Evolutionary conservation across 2,329 filamentous ascomycete species (phyloP).

Genomic region (Paracamarosporium sp.): DNA sequence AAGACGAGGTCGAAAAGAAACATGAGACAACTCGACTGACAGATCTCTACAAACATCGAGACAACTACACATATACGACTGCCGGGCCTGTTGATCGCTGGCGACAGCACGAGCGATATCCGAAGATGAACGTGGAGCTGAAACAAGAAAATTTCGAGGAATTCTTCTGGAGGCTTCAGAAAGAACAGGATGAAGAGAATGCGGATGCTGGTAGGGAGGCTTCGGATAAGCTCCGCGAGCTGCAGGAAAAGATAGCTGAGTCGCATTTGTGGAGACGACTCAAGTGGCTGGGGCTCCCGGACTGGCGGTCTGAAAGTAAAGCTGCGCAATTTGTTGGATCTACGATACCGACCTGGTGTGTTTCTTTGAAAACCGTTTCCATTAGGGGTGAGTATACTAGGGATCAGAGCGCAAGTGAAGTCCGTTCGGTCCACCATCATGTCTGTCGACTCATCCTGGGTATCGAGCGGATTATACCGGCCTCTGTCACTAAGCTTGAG

Average conservation of each 20-base stretch:
- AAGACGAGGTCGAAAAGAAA: too few relatives aligned
- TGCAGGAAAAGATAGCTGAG: neutral
- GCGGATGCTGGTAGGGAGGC: neutral
- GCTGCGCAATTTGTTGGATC: constrained; percentile 2
- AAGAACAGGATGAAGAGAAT: neutral
- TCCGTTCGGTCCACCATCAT: constrained; percentile 13
- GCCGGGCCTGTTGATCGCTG: neutral
- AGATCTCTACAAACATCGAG: neutral
- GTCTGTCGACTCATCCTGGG: constrained; percentile 20
- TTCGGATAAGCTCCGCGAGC: neutral
- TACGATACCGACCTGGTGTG: constrained; percentile 7
- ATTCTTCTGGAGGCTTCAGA: neutral
- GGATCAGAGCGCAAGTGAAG: constrained; percentile 1
- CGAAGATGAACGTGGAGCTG: neutral
- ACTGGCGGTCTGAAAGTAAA: constrained; percentile 12
- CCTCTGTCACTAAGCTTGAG: constrained; percentile 22
- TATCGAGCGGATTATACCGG: constrained; percentile 8
- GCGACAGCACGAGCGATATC: neutral
- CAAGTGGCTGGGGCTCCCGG: constrained; percentile 28
- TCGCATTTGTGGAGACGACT: constrained; percentile 8
- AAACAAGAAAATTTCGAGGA: neutral
- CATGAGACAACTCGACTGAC: neutral
- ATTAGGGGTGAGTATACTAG: constrained; percentile 22
- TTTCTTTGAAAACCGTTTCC: constrained; percentile 23
- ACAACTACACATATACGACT: neutral